These are phyloP conservation scores for Colletotrichum cereale DNA, from an alignment of 2,329 filamentous ascomycete species.

Conservation along the genomic window DNA sequence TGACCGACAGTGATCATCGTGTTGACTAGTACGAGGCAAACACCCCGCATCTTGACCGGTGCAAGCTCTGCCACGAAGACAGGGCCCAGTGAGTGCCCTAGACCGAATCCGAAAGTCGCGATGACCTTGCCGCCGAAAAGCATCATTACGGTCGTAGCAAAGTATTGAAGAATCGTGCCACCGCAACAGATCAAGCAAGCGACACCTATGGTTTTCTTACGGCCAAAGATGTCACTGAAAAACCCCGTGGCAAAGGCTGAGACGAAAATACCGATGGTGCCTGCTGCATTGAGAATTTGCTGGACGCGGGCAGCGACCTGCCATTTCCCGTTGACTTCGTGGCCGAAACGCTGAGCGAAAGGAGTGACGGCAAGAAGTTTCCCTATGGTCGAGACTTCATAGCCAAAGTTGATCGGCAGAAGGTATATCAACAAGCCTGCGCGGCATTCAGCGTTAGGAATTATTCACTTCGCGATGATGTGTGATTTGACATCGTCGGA, in stretches of 20 bases:
- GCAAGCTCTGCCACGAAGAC: constrained; percentile 51
- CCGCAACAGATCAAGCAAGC: constrained; percentile 39
- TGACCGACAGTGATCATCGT: constrained; percentile 51
- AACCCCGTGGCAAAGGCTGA: constrained; percentile 47
- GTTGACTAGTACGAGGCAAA: constrained; percentile 48
- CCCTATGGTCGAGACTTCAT: constrained; percentile 47
- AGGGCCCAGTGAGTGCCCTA: constrained; percentile 48
- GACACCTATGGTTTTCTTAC: constrained; percentile 45
- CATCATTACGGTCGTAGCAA: constrained; percentile 39
- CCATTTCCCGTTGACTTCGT: constrained; percentile 37
- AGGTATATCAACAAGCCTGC: constrained; percentile 35
- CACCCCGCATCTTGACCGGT: constrained; percentile 47
- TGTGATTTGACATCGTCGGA: background rate
- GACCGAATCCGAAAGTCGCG: constrained; percentile 47
- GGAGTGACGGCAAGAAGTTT: constrained; percentile 48
- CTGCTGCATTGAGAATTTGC: constrained; percentile 48
- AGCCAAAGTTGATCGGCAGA: constrained; percentile 43
- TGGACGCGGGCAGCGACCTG: constrained; percentile 46
- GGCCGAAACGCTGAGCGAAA: constrained; percentile 46
- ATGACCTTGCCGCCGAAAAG: constrained; percentile 49
- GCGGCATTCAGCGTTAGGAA: background rate
- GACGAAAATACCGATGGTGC: constrained; percentile 47
- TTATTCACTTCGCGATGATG: background rate
- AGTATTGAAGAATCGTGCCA: constrained; percentile 46
- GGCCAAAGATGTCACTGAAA: constrained; percentile 45